Conservation (phyloP, 2,329 filamentous ascomycete genomes). For the Talaromyces albobiverticillius region DNA sequence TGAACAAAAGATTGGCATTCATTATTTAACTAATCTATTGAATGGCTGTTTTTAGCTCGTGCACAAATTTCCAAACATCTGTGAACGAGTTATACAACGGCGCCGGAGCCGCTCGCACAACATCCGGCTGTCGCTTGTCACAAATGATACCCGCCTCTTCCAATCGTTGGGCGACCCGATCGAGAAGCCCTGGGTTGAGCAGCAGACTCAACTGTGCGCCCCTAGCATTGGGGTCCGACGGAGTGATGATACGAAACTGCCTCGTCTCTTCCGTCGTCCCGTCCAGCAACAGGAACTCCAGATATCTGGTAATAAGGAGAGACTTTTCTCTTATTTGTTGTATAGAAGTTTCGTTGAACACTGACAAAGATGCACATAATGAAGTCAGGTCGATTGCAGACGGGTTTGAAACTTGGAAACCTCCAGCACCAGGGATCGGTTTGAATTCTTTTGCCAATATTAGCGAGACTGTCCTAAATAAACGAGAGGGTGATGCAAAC, state of each 20-base stretch:
- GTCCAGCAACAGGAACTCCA: slow-evolving; percentile 62
- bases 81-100: slow-evolving; percentile 78
- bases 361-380: slow-evolving; percentile 66
- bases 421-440: slow-evolving; percentile 72
- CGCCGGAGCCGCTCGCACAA: slow-evolving; percentile 76
- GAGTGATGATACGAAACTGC: slow-evolving; percentile 65
- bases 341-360: slow-evolving; percentile 72
- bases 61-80: slow-evolving; percentile 63
- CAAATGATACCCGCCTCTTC: slow-evolving; percentile 71
- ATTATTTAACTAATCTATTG: background rate
- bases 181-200: slow-evolving; percentile 67
- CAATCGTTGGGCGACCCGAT: slow-evolving; percentile 62
- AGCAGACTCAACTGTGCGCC: slow-evolving; percentile 76
- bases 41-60: slow-evolving; percentile 29
- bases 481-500: slow-evolving; percentile 12
- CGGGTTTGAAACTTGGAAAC: slow-evolving; percentile 79
- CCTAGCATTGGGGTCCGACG: slow-evolving; percentile 61
- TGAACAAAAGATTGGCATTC: background rate
- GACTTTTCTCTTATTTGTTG: slow-evolving; percentile 65
- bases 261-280: slow-evolving; percentile 32
- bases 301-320: slow-evolving; percentile 68
- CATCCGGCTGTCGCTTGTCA: slow-evolving; percentile 79
- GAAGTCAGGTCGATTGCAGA: slow-evolving; percentile 72
- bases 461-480: background rate
- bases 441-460: slow-evolving; percentile 54